These are phyloP conservation scores for Lactarius quietus DNA, from an alignment of 768 basidiomycete genomes.

Conservation along the genomic window DNA sequence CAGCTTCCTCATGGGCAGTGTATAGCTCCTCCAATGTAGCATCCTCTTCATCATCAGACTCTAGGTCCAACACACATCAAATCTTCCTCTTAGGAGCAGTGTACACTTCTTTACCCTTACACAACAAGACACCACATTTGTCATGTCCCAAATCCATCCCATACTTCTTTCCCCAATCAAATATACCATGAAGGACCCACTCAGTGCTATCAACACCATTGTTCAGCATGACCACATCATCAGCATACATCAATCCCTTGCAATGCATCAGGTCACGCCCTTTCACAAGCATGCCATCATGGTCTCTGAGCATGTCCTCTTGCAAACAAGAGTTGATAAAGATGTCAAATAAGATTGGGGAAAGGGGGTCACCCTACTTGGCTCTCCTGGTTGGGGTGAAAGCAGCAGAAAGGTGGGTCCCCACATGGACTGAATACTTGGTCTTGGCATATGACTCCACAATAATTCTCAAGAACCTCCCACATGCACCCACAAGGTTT, in stretches of 20 bases:
- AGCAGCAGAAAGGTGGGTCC: neutral
- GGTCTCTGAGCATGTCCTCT: too few relatives aligned
- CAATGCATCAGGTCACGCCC: neutral
- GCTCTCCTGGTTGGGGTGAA: conserved; percentile 14
- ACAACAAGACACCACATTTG: neutral
- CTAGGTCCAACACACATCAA: too few relatives aligned
- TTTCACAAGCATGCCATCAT: too few relatives aligned
- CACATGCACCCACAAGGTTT: conserved; percentile 7
- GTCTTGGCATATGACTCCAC: conserved; percentile 7
- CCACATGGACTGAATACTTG: neutral
- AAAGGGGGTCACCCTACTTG: conserved; percentile 23
- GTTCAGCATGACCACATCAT: neutral
- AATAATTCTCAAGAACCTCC: neutral
- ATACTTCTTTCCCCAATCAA: neutral
- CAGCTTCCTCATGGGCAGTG: neutral
- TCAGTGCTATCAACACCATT: neutral
- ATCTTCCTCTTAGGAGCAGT: too few relatives aligned
- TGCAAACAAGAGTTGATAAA: conserved; percentile 15
- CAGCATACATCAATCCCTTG: conserved; percentile 35
- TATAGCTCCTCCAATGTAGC: too few relatives aligned
- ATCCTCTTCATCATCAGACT: too few relatives aligned
- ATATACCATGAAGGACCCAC: neutral
- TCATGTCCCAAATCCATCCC: conserved; percentile 3
- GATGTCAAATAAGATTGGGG: conserved; percentile 23
- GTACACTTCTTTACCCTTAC: neutral